phyloP scores from a whole-genome alignment of 2,329 filamentous ascomycete species.

The Penicillium sp. region DNA sequence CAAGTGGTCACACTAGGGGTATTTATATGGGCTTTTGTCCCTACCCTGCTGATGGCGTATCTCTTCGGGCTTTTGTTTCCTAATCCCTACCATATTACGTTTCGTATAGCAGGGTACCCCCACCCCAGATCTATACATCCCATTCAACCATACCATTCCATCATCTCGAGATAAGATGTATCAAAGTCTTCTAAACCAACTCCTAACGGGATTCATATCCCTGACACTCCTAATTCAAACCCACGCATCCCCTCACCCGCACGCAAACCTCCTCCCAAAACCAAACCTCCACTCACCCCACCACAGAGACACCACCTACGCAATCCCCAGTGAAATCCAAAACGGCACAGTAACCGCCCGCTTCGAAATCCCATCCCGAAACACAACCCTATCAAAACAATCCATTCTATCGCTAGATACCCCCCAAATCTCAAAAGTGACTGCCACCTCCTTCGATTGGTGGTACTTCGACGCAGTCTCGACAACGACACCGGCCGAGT shows the following conservation, averaged over 20 bases:
- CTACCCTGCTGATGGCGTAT: background rate
- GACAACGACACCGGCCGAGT: constrained; percentile 21
- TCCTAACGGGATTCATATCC: background rate
- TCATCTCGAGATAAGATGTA: background rate
- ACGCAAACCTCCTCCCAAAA: background rate
- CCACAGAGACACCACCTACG: background rate
- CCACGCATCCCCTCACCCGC: background rate
- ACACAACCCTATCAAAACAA: background rate
- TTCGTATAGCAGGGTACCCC: too few species aligned
- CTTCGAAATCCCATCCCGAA: constrained; percentile 12
- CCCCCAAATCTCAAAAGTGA: constrained; percentile 29
- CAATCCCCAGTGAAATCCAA: constrained; percentile 10
- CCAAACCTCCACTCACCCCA: background rate
- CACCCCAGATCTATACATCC: background rate
- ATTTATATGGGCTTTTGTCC: background rate
- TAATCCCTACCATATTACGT: background rate
- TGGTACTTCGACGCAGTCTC: constrained; percentile 45
- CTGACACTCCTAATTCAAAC: background rate
- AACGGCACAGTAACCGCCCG: constrained; percentile 7
- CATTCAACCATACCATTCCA: too few species aligned
- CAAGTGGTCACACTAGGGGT: background rate
- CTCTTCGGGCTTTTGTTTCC: background rate
- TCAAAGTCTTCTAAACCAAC: background rate
- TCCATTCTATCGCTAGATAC: constrained; percentile 21
- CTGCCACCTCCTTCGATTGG: constrained; percentile 37